Evolutionary conservation across 169 alveolate species (phyloP).

Genomic region (Pseudocohnilembus persalinus): DNA sequence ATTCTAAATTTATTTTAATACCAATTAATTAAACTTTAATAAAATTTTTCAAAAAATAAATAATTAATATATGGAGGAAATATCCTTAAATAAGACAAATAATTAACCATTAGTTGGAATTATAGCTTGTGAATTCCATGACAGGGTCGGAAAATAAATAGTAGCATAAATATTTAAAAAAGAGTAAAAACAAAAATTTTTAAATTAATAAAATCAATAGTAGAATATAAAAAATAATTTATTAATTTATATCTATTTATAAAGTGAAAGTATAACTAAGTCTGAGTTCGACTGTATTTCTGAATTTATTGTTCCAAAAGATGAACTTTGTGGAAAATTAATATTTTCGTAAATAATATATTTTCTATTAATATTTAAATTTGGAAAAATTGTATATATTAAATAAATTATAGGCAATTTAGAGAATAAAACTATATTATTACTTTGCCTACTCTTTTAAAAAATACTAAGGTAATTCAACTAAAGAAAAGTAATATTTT

Average conservation of each 20-base stretch:
- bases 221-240: background rate
- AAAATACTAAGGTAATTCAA: background rate
- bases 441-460: slow-evolving; percentile 4
- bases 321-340: slow-evolving; percentile 21
- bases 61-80: too few relatives aligned
- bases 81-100: too few relatives aligned
- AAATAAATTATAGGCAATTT: slow-evolving; percentile 3
- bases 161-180: background rate
- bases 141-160: slow-evolving; percentile 13
- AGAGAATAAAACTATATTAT: background rate
- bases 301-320: slow-evolving; percentile 14
- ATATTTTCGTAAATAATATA: background rate
- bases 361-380: background rate
- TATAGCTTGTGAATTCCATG: slow-evolving; percentile 19
- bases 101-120: background rate
- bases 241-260: background rate
- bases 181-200: too few relatives aligned
- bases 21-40: too few relatives aligned
- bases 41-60: too few relatives aligned
- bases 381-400: background rate
- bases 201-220: background rate
- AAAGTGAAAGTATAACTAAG: background rate
- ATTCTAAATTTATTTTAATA: too few relatives aligned
- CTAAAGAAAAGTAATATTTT: background rate
- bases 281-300: background rate